phyloP scores from a whole-genome alignment of 2,329 filamentous ascomycete species.

The Neopestalotiopsis sp. region DNA sequence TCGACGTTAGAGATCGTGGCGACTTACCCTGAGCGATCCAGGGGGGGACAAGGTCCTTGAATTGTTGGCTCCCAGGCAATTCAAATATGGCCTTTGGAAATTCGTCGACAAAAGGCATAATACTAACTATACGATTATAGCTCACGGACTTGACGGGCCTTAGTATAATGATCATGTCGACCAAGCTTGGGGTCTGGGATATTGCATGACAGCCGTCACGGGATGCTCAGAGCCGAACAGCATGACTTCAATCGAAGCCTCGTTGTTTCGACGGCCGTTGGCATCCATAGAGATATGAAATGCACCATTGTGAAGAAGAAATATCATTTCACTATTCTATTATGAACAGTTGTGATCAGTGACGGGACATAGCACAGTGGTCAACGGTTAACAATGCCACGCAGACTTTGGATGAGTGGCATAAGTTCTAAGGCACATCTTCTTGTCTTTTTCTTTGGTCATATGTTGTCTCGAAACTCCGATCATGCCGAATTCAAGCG shows the following conservation, averaged over 20 bases:
- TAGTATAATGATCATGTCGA: not conserved
- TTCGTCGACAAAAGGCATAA: not conserved
- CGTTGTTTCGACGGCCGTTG: not conserved
- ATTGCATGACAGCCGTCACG: not conserved
- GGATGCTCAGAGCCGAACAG: conserved; percentile 1
- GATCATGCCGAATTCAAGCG: not conserved
- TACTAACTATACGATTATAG: not conserved
- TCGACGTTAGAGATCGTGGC: no score
- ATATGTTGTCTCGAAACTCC: no score
- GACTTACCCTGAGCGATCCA: no score
- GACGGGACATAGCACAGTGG: not conserved
- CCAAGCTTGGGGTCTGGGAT: not conserved
- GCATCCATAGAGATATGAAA: not conserved
- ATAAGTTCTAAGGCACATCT: no score
- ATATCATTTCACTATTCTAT: not conserved
- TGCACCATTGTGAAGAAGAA: not conserved
- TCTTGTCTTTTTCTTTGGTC: no score
- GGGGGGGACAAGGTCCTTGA: no score
- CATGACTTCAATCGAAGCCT: not conserved
- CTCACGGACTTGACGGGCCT: not conserved
- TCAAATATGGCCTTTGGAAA: not conserved
- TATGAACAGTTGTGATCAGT: not conserved
- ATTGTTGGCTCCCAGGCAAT: no score
- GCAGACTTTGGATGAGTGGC: no score
- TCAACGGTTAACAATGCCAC: not conserved